Base-by-base conservation (phyloP, 441 rosid species). In the Euphorbia celastroides region DNA sequence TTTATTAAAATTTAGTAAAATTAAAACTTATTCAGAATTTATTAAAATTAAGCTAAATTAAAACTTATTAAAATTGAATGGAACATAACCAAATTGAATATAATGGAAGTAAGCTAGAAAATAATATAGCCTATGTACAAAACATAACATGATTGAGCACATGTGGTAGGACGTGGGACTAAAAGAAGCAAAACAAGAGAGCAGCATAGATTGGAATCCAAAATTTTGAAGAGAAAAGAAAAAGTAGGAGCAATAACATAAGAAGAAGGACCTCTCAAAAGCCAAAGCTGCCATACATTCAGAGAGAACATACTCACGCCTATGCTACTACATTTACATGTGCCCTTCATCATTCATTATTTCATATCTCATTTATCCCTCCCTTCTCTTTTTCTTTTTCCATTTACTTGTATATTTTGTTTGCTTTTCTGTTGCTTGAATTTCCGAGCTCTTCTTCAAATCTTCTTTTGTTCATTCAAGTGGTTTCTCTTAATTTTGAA, bases 261-360 rank as follows among this genome's bases (percentile, higher is more conserved):
- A 46, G 38, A 76, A 75, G 69, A 75, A 66, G 31, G 80, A 78
- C 80, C 48, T 74, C 64, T 80, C 76, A 70, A 83, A 80, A 83
- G 78, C 61, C 64, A 83, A 83, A 75, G 87, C 83, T 80, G 83
- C 80, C 80, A 78, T 73, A 68, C 74, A 78, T 75, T 70, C 81
- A 70, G 78, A 71, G 71, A 70, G 71, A 71, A 68, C 80, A 73
- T 74, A 42, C 67, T 72, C 82, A 82, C 78, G 80, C 83, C 74
- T 72, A 68, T 67, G n/a, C n/a, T n/a, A n/a, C n/a, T n/a, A n/a
- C n/a, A n/a, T n/a, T n/a, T n/a, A n/a, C n/a, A n/a, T n/a, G 74
- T 78, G 82, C 67, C 64, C 74, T 64, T 62, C 77, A 46, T 70
- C 70, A n/a, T 17, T 13, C 58, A 38, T 66, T 52, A 65, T 13